Evolutionary conservation across 2,329 filamentous ascomycete genomes (phyloP).

Genomic region (Phialocephala subalpina): DNA sequence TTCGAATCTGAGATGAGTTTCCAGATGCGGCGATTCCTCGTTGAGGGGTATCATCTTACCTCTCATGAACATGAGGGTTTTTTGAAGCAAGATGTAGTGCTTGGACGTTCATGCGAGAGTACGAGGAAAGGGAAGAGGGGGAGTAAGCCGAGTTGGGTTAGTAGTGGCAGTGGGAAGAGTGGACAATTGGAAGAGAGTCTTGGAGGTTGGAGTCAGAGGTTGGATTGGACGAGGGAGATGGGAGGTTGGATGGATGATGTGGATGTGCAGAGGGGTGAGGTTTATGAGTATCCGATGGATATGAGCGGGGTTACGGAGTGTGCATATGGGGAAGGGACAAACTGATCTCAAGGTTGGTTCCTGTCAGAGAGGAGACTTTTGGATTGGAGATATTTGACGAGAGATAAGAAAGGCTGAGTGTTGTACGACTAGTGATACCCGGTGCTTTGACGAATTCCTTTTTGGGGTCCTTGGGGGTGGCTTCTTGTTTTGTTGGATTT

Average conservation of each 20-base stretch:
- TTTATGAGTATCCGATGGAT: constrained; percentile 24
- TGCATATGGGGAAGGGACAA: not conserved
- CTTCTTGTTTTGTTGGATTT: not conserved
- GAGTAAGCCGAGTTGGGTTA: constrained; percentile 31
- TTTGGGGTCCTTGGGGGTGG: not conserved
- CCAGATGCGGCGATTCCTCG: constrained; percentile 31
- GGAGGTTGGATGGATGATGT: constrained; percentile 31
- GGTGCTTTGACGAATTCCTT: constrained; percentile 8
- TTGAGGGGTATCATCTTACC: not conserved
- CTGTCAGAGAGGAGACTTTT: not conserved
- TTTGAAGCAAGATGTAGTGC: constrained; percentile 12
- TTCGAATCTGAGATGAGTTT: constrained; percentile 29
- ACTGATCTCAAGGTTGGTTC: not conserved
- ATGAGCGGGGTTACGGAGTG: constrained; percentile 30
- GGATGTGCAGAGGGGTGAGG: not conserved
- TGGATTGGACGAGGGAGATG: constrained; percentile 23
- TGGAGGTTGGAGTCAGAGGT: constrained; percentile 23
- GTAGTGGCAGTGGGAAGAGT: constrained; percentile 24
- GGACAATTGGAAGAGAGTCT: constrained; percentile 26
- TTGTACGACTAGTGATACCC: constrained; percentile 18
- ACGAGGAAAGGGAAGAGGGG: constrained; percentile 24
- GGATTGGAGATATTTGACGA: not conserved
- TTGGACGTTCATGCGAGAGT: constrained; percentile 1
- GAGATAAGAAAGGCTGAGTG: not conserved
- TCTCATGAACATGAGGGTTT: constrained; percentile 11